A percentile compares a stretch with the other conserved stretches of the same genome.
Evolutionary conservation across 805 yeast species (phyloP).

Genomic region (Yarrowia sp.): DNA sequence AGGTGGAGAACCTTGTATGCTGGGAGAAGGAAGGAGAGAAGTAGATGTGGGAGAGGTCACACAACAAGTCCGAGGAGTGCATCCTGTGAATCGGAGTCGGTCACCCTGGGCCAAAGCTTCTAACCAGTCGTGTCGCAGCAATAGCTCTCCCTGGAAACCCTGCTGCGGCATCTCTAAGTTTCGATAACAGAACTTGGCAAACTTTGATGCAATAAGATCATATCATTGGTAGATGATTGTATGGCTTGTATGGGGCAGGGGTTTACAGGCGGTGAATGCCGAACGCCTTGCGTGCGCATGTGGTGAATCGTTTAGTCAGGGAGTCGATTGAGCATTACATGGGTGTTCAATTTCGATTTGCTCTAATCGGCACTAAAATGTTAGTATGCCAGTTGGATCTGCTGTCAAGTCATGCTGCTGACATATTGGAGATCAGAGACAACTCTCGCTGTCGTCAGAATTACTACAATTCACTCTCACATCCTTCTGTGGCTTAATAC

Average conservation of each 20-base stretch:
- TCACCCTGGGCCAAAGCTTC: too few relatives aligned
- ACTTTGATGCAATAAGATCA: neutral
- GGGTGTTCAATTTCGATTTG: too few relatives aligned
- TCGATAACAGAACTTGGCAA: constrained; percentile 3
- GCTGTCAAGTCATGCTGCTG: too few relatives aligned
- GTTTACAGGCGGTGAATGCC: too few relatives aligned
- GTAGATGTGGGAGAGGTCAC: neutral
- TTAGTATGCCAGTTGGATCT: too few relatives aligned
- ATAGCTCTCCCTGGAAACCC: too few relatives aligned
- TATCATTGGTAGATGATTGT: neutral
- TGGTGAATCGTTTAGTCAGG: neutral
- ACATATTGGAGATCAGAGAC: too few relatives aligned
- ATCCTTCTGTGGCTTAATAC: neutral
- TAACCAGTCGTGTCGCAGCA: too few relatives aligned
- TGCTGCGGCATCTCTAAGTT: neutral
- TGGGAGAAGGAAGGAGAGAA: neutral
- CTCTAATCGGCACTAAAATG: too few relatives aligned
- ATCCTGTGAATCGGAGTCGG: neutral
- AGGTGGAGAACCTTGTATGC: constrained; percentile 8
- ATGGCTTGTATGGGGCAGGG: neutral
- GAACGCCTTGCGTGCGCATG: too few relatives aligned
- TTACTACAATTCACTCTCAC: neutral
- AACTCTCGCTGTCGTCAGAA: too few relatives aligned
- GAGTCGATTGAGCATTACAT: neutral
- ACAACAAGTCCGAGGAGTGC: neutral